These are phyloP conservation scores for Vigna unguiculata DNA, from an alignment of 306 rosid species.

Conservation along the genomic window DNA sequence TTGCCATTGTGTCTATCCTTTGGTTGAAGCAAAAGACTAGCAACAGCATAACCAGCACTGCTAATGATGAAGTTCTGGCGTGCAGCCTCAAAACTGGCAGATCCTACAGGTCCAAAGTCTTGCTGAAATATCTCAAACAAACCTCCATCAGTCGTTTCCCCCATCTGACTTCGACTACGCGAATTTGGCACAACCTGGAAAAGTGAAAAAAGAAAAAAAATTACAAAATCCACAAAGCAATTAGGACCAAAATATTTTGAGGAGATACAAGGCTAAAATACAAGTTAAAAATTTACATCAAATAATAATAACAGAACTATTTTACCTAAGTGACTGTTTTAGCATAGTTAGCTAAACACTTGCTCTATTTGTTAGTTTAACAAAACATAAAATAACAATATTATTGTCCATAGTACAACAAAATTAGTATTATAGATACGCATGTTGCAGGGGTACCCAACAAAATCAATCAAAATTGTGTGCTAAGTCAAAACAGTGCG, in stretches of 20 bases:
- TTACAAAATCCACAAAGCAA: constrained; percentile 40
- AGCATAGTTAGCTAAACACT: no score
- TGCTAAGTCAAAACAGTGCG: neutral
- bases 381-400: no score
- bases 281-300: neutral
- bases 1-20: constrained; percentile 99
- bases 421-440: neutral
- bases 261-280: constrained; percentile 11
- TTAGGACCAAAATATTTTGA: neutral
- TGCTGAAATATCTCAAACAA: constrained; percentile 96
- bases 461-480: constrained; percentile 3
- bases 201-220: constrained; percentile 11
- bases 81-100: constrained; percentile 86
- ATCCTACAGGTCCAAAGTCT: constrained; percentile 91
- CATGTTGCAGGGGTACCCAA: neutral
- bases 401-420: neutral
- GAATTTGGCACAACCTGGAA: constrained; percentile 93
- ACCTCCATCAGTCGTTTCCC: constrained; percentile 98
- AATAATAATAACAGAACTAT: neutral
- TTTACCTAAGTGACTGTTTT: neutral
- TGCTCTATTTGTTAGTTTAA: no score
- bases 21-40: constrained; percentile 97
- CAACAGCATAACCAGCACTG: constrained; percentile 99
- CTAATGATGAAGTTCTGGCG: constrained; percentile 94
- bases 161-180: constrained; percentile 99